Evolutionary conservation across 768 basidiomycete genomes (phyloP).

Genomic region (Lentinula sp.): DNA sequence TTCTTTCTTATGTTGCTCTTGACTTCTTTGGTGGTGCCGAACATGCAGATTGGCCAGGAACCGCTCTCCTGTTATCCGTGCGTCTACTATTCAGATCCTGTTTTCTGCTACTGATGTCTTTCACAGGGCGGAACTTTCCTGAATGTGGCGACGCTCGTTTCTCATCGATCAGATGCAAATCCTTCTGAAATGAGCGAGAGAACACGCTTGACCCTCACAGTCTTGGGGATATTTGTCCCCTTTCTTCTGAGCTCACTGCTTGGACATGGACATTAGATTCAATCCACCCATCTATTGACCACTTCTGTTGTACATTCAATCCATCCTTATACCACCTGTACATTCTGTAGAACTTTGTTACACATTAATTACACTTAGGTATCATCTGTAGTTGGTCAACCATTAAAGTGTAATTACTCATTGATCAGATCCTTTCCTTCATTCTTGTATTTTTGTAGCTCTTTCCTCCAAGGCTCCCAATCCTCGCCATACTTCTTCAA

Average conservation of each 20-base stretch:
- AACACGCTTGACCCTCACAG: slow-evolving; percentile 45
- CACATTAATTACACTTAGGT: neutral
- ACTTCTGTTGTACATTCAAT: slow-evolving; percentile 1
- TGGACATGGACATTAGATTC: slow-evolving; percentile 52
- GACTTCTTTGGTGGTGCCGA: slow-evolving; percentile 42
- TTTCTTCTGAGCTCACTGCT: slow-evolving; percentile 52
- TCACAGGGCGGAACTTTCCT: slow-evolving; percentile 86
- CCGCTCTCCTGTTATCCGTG: slow-evolving; percentile 82
- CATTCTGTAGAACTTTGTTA: neutral
- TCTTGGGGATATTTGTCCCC: slow-evolving; percentile 69
- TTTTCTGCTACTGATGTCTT: neutral
- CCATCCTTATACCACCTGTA: neutral
- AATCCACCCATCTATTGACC: neutral
- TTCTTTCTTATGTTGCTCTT: slow-evolving; percentile 70
- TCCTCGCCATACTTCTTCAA: slow-evolving; percentile 81
- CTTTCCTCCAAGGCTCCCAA: slow-evolving; percentile 84
- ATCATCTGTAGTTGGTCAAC: neutral
- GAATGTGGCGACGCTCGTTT: slow-evolving; percentile 81
- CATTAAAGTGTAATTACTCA: neutral
- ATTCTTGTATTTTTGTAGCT: slow-evolving; percentile 71
- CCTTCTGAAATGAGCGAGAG: slow-evolving; percentile 36
- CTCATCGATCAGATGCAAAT: slow-evolving; percentile 47
- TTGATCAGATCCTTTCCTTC: slow-evolving; percentile 54
- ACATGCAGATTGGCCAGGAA: slow-evolving; percentile 57
- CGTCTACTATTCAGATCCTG: slow-evolving; percentile 19